phyloP scores from a whole-genome alignment of 305 asterid species.

The Fraxinus xanthoxyloides region DNA sequence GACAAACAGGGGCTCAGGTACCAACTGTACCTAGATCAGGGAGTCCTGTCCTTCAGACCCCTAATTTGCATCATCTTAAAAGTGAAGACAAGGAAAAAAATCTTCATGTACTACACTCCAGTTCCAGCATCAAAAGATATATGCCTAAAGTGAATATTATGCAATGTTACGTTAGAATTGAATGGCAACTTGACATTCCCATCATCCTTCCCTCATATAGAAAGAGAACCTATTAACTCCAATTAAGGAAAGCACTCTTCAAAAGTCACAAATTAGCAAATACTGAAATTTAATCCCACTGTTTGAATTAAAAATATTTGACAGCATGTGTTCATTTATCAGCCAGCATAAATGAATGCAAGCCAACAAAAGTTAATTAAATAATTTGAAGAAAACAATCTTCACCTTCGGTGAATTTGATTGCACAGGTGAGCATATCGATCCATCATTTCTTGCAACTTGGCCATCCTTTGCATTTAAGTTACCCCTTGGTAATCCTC shows the following conservation, averaged over 20 bases:
- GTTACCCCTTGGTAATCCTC: constrained; percentile 82
- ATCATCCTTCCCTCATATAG: neutral
- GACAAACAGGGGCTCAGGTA: too few relatives aligned
- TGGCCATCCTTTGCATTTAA: constrained; percentile 80
- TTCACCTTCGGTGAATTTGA: constrained; percentile 90
- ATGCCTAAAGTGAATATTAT: neutral
- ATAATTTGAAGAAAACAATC: constrained; percentile 18
- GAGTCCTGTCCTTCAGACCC: neutral
- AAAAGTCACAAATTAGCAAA: constrained; percentile 15
- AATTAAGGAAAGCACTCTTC: neutral
- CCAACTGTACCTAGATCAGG: neutral
- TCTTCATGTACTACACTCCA: neutral
- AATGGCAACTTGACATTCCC: neutral
- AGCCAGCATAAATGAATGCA: constrained; percentile 14
- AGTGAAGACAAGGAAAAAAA: neutral
- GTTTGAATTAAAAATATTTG: constrained; percentile 9
- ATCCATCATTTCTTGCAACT: constrained; percentile 88
- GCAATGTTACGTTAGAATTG: neutral
- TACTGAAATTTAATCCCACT: neutral
- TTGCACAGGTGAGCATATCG: constrained; percentile 77
- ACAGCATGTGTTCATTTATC: neutral
- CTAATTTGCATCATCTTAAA: neutral
- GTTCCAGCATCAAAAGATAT: neutral
- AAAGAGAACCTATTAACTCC: neutral
- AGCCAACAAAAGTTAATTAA: constrained; percentile 11